phyloP scores from a whole-genome alignment of 768 basidiomycete genomes.

The Exsudoporus frostii region DNA sequence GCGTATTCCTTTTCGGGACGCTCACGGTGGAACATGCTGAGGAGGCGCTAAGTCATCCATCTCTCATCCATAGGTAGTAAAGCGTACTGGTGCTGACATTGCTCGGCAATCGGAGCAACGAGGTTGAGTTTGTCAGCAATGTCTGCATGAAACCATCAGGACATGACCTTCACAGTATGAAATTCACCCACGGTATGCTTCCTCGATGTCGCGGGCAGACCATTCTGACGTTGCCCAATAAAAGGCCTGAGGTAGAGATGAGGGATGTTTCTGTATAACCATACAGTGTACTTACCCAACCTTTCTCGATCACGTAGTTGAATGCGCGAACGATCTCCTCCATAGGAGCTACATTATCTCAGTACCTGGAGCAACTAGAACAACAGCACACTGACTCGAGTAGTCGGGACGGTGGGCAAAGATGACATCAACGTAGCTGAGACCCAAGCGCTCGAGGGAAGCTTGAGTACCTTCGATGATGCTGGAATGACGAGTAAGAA shows the following conservation, averaged over 20 bases:
- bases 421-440: conserved; percentile 52
- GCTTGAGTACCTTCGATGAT: conserved; percentile 51
- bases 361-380: not conserved
- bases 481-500: conserved; percentile 22
- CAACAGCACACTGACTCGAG: conserved; percentile 22
- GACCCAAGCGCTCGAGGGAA: conserved; percentile 47
- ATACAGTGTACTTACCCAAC: conserved; percentile 33
- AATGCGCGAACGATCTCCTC: conserved; percentile 61
- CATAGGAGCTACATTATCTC: conserved; percentile 34
- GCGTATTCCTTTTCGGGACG: conserved; percentile 54
- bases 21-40: conserved; percentile 51
- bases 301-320: conserved; percentile 49
- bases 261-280: conserved; percentile 21
- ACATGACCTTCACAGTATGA: not conserved
- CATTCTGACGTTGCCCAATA: conserved; percentile 57
- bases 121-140: conserved; percentile 51
- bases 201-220: conserved; percentile 49
- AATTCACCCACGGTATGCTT: conserved; percentile 35
- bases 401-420: conserved; percentile 51
- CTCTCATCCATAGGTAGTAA: not conserved
- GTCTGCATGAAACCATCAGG: conserved; percentile 24
- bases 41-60: not conserved
- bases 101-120: conserved; percentile 50
- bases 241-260: conserved; percentile 28
- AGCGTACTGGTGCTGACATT: conserved; percentile 44